Base-by-base conservation (phyloP, 1,284 basidiomycete genomes). In the Pseudozyma tsukubaensis region DNA sequence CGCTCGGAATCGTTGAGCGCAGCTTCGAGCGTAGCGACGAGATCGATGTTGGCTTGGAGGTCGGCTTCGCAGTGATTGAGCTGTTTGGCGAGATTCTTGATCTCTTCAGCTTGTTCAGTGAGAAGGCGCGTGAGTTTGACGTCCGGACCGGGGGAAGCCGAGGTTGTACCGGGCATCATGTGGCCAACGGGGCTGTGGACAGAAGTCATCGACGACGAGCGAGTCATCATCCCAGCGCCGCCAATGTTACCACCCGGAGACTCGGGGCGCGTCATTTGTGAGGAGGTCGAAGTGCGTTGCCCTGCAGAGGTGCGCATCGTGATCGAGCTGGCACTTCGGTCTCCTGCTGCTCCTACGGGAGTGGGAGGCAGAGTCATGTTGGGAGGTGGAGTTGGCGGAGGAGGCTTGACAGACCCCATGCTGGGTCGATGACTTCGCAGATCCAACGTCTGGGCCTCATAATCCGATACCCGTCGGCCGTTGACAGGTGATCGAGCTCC, bases 81-180 rank as follows among this genome's bases (percentile, higher is more conserved):
- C 85, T 94, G 93, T 85, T 94, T 94, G 85, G 94, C 93, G 60
- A 97, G 88, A 36, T 91, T 94, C 86, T 92, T 92, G 86, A 96
- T 72, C 62, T 94, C 91, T 80, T 91, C 92, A 16, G 88, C 85
- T 84, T 93, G 92, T 75, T 92, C 89, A 72, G 92, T 91, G 12
- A 94, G 79, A 78, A 89, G 61, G 40, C 74, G 68, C 13, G 67
- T 61, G 34, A 72, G 49, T 50, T 79, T 79, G 44, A 68, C 59
- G 37, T 81, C 79, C 5, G 56, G 34, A 1, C 56, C 60, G 2
- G 49, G 16, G 32, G 66, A 29, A 29, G 24, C 24, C 24, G 24
- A 29, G 11, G 44, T 13, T 21, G 44, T 24, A 3, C 16, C 21
- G 19, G 44, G 24, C 29, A 42, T 21, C 47, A 52, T 35, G 40